Base-by-base conservation (phyloP, 2,329 filamentous ascomycete genomes). In the Botrytis paeoniae region DNA sequence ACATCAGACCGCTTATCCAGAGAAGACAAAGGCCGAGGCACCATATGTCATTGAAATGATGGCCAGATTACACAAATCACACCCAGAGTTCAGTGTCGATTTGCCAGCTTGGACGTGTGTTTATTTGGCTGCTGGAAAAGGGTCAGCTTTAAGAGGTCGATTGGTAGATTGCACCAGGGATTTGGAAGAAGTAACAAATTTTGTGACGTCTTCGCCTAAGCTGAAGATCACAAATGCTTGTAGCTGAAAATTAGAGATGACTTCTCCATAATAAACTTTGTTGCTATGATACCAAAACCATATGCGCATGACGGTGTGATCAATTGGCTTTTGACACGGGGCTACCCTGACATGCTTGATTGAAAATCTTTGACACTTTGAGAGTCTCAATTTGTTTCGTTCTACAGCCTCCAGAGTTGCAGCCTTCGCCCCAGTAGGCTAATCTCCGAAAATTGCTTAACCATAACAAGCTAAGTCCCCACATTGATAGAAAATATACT, bases 31-130 rank as follows among this genome's bases (percentile, higher is more conserved):
- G 57, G 54, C 72, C 22, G 74, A 76, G 48, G 75, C 75, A 20
- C 74, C 74, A 7, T 75, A 76, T 70, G 75, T 76, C 8, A 69
- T 76, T 43, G 74, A 76, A 39, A 73, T 74, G 60, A 76, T 76
- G 75, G 70, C 70, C 12, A 76, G 71, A 45, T 68, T 76, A 60
- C 65, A 70, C 8, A 72, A 73, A 54, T 66, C 62, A 25, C 73
- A 75, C 39, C 75, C 75, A 2, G 70, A 75, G 45, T 76, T 74
- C 41, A 74, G 74, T 60, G 70, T 69, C 22, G 75, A 75, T 39
- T 54, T 74, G 45, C 73, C 75, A 25, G 75, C 75, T 45, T 76
- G 75, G 75, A 76, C 75, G 45, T 76, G 75, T 70, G 74, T 76
- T 20, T 76, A 75, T 72, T 72, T 76, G 60, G 74, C 75, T n/a